Evolutionary conservation across 2,329 filamentous ascomycete genomes (phyloP), one percentile per base, ranked within the genome.

Genomic region (Sclerotinia borealis): DNA sequence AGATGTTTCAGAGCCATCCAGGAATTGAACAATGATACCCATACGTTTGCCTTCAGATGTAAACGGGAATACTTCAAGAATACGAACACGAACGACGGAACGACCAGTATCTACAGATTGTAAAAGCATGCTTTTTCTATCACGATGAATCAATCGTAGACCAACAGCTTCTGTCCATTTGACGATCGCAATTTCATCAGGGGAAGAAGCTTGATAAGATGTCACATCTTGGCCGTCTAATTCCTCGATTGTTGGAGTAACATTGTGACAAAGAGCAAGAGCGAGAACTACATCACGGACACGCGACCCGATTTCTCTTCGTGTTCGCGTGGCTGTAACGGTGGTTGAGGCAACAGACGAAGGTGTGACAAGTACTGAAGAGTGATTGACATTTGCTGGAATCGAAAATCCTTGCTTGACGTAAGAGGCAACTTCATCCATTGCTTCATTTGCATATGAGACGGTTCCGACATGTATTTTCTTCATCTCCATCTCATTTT

Each of bases 401-500:
- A 81, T 74, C 15, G 87, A 82, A 71, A 98, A 96, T 7, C 89
- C 91, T 75, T 97, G 93, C 67, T 84, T 87, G 58, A 99, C 84
- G 73, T 96, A 97, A 0, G 90, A 84, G 15, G 86, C 80, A 15
- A 99, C 95, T 78, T 99, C 96, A 70, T 98, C 95, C 95, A 99
- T 99, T 11, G 95, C 93, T 74, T 99, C 95, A 70, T 96, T 96
- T 39, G 93, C 95, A 72, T 99, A 99, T 1, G 93, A 98, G 1
- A 98, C 95, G 11, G 95, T 99, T 11, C 96, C 95, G 60, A 99
- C 91, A 72, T 99, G 96, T 7, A 99, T 93, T 77, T 99, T 99
- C 75, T 96, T 96, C 83, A 99, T 89, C 73, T 97, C 93, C 93
- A 97, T 97, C 72, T 96, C 92, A 72, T 99, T 99, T 70, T 98